Percentiles rank a stretch among this genome's conserved stretches.
phyloP scores from a whole-genome alignment of 108 stramenopile genomes.

The Nitzschia sp. region DNA sequence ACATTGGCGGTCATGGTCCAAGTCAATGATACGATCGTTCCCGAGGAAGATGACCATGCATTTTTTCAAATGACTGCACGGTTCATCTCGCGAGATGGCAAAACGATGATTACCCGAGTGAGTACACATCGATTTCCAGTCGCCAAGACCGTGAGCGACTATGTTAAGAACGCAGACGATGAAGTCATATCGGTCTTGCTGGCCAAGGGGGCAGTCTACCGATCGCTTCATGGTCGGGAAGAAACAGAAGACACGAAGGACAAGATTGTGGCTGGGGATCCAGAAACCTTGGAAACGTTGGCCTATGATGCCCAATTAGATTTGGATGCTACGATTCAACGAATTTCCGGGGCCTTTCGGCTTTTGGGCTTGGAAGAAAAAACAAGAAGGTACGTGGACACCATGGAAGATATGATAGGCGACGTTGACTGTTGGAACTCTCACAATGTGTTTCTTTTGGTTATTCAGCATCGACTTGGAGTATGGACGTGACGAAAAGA shows the following conservation, averaged over 20 bases:
- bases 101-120: conserved; percentile 46
- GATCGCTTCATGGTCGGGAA: conserved; percentile 52
- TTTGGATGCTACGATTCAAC: conserved; percentile 61
- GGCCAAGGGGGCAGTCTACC: conserved; percentile 58
- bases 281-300: conserved; percentile 39
- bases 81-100: conserved; percentile 33
- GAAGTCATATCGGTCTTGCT: conserved; percentile 54
- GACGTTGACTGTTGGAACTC: background rate
- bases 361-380: conserved; percentile 55
- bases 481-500: conserved; percentile 10
- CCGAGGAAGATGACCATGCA: conserved; percentile 35
- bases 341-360: conserved; percentile 54
- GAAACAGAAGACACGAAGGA: conserved; percentile 33
- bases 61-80: conserved; percentile 55
- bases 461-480: conserved; percentile 11
- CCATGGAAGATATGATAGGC: background rate
- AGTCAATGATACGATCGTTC: conserved; percentile 37
- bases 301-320: conserved; percentile 56
- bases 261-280: conserved; percentile 28
- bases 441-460: background rate
- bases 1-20: conserved; percentile 51
- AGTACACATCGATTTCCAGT: conserved; percentile 40
- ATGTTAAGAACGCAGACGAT: conserved; percentile 44
- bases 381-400: conserved; percentile 8
- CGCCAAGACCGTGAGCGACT: conserved; percentile 45